phyloP scores from a whole-genome alignment of 139 green algal genomes.

The Trebouxia sp. region DNA sequence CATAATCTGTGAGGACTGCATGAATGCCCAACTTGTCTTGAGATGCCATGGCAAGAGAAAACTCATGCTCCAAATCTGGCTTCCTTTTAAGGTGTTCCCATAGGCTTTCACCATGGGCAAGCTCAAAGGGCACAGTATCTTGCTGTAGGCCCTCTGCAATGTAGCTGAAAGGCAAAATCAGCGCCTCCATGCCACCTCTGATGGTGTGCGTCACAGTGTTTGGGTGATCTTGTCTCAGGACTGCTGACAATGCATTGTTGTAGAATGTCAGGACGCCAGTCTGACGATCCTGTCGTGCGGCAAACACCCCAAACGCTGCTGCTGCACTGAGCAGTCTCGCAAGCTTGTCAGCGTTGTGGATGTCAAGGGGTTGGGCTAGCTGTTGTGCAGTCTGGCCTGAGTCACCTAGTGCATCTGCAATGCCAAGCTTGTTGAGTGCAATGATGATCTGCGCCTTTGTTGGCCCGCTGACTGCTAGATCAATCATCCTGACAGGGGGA shows the following conservation, averaged over 20 bases:
- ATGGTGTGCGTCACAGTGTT: slow-evolving; percentile 19
- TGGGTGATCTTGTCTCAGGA: background rate
- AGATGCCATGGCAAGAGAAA: slow-evolving; percentile 18
- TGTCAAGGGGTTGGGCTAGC: background rate
- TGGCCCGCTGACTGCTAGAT: background rate
- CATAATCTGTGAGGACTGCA: slow-evolving; percentile 22
- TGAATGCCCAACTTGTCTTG: slow-evolving; percentile 19
- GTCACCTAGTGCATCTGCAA: slow-evolving; percentile 10
- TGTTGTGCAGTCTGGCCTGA: slow-evolving; percentile 23
- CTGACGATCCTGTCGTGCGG: background rate
- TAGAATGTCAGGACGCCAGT: background rate
- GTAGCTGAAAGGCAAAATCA: background rate
- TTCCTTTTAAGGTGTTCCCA: background rate
- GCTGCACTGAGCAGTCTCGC: background rate
- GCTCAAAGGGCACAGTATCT: background rate
- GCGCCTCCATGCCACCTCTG: background rate
- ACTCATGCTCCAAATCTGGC: background rate
- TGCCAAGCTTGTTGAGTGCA: slow-evolving; percentile 7
- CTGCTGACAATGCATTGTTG: slow-evolving; percentile 19
- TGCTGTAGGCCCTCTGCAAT: slow-evolving; percentile 1
- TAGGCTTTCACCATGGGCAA: background rate
- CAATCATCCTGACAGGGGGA: slow-evolving; percentile 3
- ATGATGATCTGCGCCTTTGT: background rate
- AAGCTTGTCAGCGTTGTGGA: background rate
- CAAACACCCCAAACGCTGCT: background rate